phyloP scores from a whole-genome alignment of 2,329 filamentous ascomycete species.

The Colletotrichum phormii region DNA sequence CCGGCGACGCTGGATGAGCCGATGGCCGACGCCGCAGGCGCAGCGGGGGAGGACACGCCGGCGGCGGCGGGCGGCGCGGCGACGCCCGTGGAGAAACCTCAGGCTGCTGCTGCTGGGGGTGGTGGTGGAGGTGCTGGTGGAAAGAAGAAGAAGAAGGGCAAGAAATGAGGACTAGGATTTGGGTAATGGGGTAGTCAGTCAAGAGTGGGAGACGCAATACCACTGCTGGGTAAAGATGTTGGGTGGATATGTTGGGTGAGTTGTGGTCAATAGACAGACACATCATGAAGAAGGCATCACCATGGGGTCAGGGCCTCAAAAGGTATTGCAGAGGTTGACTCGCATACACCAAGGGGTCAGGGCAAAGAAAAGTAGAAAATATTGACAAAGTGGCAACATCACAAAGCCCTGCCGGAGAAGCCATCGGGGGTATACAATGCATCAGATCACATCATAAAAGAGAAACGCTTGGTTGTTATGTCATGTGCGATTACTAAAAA shows the following conservation, averaged over 20 bases:
- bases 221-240: not conserved
- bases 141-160: slow-evolving; percentile 80
- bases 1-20: slow-evolving; percentile 64
- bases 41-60: slow-evolving; percentile 42
- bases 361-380: not conserved
- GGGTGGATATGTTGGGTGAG: not conserved
- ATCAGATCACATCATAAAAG: not conserved
- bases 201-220: not conserved
- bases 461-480: not conserved
- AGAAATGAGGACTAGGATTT: slow-evolving; percentile 61
- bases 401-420: not conserved
- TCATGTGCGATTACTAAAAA: slow-evolving; percentile 27
- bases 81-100: slow-evolving; percentile 42
- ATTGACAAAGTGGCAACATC: not conserved
- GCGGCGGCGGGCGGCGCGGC: slow-evolving; percentile 31
- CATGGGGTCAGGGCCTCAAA: not conserved
- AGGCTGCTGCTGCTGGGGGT: slow-evolving; percentile 39
- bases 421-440: not conserved
- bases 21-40: slow-evolving; percentile 54
- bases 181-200: not conserved
- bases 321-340: not conserved
- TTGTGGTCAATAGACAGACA: not conserved
- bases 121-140: slow-evolving; percentile 55
- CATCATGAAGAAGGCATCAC: not conserved
- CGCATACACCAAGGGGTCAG: not conserved